Base-by-base conservation (phyloP, 192 early-diverging fungal species). In the Coemansia sp. region DNA sequence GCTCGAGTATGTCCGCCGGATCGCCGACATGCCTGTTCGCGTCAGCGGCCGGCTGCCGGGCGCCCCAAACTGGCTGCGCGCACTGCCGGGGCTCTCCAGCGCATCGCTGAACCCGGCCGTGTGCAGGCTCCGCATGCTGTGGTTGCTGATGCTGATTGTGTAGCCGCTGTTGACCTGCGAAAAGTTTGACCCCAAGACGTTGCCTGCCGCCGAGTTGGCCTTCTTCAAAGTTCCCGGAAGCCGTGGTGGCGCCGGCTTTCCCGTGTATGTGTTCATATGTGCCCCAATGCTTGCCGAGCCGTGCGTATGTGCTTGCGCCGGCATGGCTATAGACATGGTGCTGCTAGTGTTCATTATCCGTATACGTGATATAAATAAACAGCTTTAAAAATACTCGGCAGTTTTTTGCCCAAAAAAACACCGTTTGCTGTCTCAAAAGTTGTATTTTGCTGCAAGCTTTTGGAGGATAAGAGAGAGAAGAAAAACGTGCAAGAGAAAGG, bases 1-100 rank as follows among this genome's bases (percentile, higher is more conserved):
- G 49, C 84, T 81, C 38, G 93, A 94, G 66, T 90, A 90, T 18
- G 87, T 90, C 19, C 90, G 78, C 31, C 86, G 81, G 61, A 92
- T 86, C 21, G 78, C 65, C 19, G 75, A 64, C 65, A 68, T 68
- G 50, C 75, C 75, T 0, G 70, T 46, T 12, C 69, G 64, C 33
- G 70, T 72, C 50, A 78, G 54, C n/a, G 75, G 65, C 37, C 70
- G 63, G 47, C 73, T 70, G 59, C 55, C 59, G 6, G 57, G 13
- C 9, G 49, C 30, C 42, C 49, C 41, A 3, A 50, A 57, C 16
- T 68, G 52, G 21, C 67, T 61, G 49, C 55, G 63, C 16, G 65
- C 51, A 63, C 73, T 77, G 59, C 73, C 63, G 26, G 73, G 73
- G 63, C 73, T 77, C 48, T 77, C 73, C 38, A 77, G 16, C 38